Evolutionary conservation across 129 eudicot species (phyloP).

Genomic region (Erigeron canadensis): DNA sequence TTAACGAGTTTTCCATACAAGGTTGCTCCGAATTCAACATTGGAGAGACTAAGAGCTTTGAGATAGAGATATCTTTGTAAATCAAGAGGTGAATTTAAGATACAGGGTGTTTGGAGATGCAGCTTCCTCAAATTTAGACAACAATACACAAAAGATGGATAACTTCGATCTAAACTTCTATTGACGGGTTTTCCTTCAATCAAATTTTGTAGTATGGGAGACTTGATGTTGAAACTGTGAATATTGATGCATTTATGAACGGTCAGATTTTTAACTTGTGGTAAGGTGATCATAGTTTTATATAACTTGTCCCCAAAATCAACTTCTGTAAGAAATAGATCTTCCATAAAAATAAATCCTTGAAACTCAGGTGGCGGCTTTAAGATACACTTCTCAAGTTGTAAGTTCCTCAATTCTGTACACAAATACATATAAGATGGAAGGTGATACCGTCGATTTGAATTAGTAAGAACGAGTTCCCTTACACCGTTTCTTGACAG

Average conservation of each 20-base stretch:
- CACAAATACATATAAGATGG: constrained; percentile 11
- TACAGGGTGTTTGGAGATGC: neutral
- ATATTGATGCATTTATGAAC: too few species aligned
- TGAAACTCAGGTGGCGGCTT: neutral
- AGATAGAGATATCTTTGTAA: constrained; percentile 19
- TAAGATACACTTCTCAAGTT: neutral
- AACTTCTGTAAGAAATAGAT: constrained; percentile 1
- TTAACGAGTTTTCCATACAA: neutral
- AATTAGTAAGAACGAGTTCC: neutral
- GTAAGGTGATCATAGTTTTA: neutral
- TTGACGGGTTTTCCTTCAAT: neutral
- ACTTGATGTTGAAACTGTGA: neutral
- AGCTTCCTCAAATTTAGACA: constrained; percentile 17
- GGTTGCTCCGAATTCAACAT: constrained; percentile 4
- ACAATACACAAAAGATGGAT: constrained; percentile 1
- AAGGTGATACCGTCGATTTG: neutral
- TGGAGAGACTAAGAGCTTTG: neutral
- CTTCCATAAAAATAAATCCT: constrained; percentile 19
- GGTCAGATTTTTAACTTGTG: neutral
- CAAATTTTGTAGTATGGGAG: neutral
- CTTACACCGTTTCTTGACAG: constrained; percentile 17
- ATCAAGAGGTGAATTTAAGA: constrained; percentile 10
- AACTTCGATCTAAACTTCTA: neutral
- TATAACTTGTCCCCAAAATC: constrained; percentile 5
- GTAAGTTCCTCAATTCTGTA: neutral